phyloP scores from a whole-genome alignment of 2,329 filamentous ascomycete genomes.

The Chaetomiaceae sp. region DNA sequence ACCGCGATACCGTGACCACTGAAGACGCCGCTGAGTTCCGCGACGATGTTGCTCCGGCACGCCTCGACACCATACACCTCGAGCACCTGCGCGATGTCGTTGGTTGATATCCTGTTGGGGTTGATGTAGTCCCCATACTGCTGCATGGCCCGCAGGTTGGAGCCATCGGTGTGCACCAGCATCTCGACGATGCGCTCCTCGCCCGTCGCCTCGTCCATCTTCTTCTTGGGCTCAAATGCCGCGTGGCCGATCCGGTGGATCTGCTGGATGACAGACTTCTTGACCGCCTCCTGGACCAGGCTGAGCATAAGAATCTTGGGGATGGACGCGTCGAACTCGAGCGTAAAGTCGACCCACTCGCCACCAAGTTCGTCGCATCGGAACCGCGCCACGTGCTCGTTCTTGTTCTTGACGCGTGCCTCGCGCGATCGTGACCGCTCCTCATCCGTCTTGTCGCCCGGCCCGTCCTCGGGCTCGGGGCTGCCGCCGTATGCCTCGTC shows the following conservation, averaged over 20 bases:
- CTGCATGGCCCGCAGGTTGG: conserved; percentile 89
- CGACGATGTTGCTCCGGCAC: conserved; percentile 78
- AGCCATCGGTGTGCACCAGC: conserved; percentile 73
- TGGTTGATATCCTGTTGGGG: conserved; percentile 80
- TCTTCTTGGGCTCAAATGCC: conserved; percentile 59
- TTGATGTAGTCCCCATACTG: conserved; percentile 81
- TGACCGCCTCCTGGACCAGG: conserved; percentile 76
- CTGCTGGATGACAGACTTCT: conserved; percentile 78
- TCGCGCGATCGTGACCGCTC: conserved; percentile 41
- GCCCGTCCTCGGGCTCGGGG: conserved; percentile 35
- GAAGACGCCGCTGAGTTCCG: conserved; percentile 83
- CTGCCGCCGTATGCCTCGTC: conserved; percentile 51
- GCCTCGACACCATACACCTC: conserved; percentile 89
- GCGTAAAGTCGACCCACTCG: conserved; percentile 71
- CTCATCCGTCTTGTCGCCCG: conserved; percentile 39
- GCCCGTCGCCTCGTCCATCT: conserved; percentile 45
- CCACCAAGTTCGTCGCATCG: conserved; percentile 72
- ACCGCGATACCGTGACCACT: conserved; percentile 86
- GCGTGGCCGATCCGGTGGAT: conserved; percentile 73
- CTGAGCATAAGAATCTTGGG: conserved; percentile 93
- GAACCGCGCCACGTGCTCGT: conserved; percentile 68
- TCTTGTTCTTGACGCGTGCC: conserved; percentile 59
- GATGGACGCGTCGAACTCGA: conserved; percentile 74
- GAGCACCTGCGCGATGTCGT: conserved; percentile 85
- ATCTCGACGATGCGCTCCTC: conserved; percentile 44